phyloP scores from a whole-genome alignment of 1,139 yeast genomes.

The Hyphopichia buzzinii region DNA sequence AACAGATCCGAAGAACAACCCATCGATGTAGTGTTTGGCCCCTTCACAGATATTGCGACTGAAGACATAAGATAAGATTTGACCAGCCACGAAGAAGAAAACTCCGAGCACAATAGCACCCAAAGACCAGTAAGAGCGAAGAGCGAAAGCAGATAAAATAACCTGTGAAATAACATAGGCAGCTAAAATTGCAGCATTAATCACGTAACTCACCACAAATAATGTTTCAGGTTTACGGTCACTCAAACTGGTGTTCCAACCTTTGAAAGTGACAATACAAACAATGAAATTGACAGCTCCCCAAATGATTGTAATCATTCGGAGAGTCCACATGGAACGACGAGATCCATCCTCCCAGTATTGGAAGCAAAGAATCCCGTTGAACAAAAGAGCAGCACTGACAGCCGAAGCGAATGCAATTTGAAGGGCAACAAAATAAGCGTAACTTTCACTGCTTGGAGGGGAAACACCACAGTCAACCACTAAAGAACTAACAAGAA shows the following conservation, averaged over 20 bases:
- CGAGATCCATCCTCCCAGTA: slow-evolving; percentile 91
- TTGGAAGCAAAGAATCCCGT: slow-evolving; percentile 82
- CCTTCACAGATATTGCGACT: slow-evolving; percentile 64
- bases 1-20: slow-evolving; percentile 78
- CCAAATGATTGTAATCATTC: slow-evolving; percentile 47
- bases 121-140: slow-evolving; percentile 81
- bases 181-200: slow-evolving; percentile 66
- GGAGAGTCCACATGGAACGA: slow-evolving; percentile 56
- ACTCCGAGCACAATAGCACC: slow-evolving; percentile 74
- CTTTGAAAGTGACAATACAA: slow-evolving; percentile 67
- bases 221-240: slow-evolving; percentile 56
- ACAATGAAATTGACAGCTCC: slow-evolving; percentile 67
- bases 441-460: slow-evolving; percentile 71
- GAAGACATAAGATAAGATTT: slow-evolving; percentile 67
- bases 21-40: slow-evolving; percentile 85
- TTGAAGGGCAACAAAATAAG: slow-evolving; percentile 82
- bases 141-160: slow-evolving; percentile 63
- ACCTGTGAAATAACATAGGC: slow-evolving; percentile 68
- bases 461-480: slow-evolving; percentile 94
- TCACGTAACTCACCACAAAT: slow-evolving; percentile 65
- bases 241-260: slow-evolving; percentile 52
- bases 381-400: slow-evolving; percentile 64
- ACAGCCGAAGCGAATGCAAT: slow-evolving; percentile 70
- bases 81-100: slow-evolving; percentile 79
- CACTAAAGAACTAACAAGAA: slow-evolving; percentile 63